Evolutionary conservation across 495 filamentous ascomycete species (phyloP).

Genomic region (Hyphodiscus hymeniophilus): DNA sequence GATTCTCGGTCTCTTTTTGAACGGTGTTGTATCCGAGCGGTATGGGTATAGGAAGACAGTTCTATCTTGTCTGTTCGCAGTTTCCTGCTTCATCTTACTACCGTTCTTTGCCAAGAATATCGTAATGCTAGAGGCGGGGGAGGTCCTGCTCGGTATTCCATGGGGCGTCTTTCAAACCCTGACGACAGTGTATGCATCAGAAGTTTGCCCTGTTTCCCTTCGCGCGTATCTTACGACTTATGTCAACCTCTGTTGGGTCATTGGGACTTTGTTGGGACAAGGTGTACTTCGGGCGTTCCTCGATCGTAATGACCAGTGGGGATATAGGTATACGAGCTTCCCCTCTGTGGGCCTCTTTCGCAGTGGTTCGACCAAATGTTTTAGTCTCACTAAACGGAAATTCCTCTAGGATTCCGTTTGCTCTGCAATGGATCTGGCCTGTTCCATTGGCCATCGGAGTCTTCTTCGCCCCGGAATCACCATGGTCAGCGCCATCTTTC

Average conservation of each 20-base stretch:
- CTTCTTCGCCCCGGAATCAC: conserved; percentile 37
- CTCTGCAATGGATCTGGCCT: conserved; percentile 35
- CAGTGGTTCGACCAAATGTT: not conserved
- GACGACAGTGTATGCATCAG: conserved; percentile 58
- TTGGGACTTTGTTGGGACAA: conserved; percentile 40
- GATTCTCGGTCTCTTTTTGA: conserved; percentile 63
- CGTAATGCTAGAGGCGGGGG: conserved; percentile 50
- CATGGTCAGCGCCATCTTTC: too few species aligned
- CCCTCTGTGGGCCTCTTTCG: not conserved
- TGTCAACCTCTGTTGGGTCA: conserved; percentile 49
- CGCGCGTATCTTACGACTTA: conserved; percentile 58
- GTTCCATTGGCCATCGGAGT: conserved; percentile 31
- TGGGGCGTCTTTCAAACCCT: conserved; percentile 54
- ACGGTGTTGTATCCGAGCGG: conserved; percentile 62
- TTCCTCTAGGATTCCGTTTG: conserved; percentile 2
- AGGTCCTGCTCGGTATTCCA: conserved; percentile 62
- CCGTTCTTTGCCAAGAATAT: conserved; percentile 55
- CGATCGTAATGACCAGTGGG: conserved; percentile 1
- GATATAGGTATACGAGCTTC: not conserved
- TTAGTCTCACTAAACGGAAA: not conserved
- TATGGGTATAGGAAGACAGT: conserved; percentile 39
- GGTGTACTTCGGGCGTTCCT: conserved; percentile 42
- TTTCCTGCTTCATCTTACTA: conserved; percentile 44
- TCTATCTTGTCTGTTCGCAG: conserved; percentile 48
- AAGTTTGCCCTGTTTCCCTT: conserved; percentile 54